Evolutionary conservation across 805 yeast genomes (phyloP), one percentile per base, ranked within the genome.

Genomic region (Lipomyces sp.): DNA sequence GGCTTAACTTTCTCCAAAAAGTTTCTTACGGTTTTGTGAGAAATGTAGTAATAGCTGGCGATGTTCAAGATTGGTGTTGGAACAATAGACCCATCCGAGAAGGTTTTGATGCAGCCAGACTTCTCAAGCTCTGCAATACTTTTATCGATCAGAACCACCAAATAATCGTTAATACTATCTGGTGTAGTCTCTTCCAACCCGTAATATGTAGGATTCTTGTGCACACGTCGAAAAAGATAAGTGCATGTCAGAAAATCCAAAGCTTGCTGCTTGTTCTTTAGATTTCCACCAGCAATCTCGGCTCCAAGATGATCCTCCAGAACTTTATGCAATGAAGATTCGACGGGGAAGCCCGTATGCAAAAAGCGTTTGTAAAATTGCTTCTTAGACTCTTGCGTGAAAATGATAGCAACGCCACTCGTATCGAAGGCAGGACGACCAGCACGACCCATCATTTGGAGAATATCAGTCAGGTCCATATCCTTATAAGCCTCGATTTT

Each of bases 11-110:
- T 84, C 15, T 79, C 80, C 64, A 91, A 78, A 62, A 94, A 80
- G 64, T 83, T 85, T 65, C 97, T 82, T 69, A 95, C 85, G 0
- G 98, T 93, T 76, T 86, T 86, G 77, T 95, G 98, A 0, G 97
- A 92, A 73, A 95, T 82, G 80, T 95, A 95, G 78, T 95, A 95
- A 78, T 90, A 95, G 1, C 98, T 92, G 1, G 97, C 85, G 53
- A 95, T 90, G 69, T 87, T 85, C 78, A 95, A 82, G 75, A 87
- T 92, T 24, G 96, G 91, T 0, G 98, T 92, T 6, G 97, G 84
- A 1, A 61, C 54, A 35, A 79, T 55, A 15, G 69, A 56, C 29
- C 82, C 83, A 50, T 81, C 82, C 0, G 86, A 85, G 13, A 77
- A 75, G 2, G 81, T 62, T 39, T 77, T 73, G 7, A 92, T 84